Evolutionary conservation across 352 stramenopile species (phyloP), one percentile per base, ranked within the genome.

Genomic region (Pythium apleroticum): DNA sequence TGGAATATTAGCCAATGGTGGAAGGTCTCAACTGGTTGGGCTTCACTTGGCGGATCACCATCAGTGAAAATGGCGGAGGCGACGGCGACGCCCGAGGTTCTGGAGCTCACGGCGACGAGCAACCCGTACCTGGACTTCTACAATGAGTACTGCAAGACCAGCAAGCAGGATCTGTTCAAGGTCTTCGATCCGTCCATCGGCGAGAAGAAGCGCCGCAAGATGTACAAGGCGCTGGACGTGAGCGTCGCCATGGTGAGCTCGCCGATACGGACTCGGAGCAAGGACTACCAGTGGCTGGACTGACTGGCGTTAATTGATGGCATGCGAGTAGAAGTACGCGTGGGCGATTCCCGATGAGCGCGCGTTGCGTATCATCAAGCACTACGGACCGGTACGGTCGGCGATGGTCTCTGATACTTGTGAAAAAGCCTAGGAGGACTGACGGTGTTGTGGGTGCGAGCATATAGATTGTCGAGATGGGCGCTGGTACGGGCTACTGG

Each of bases 331-430:
- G 80, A 88, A 88, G 72, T 98, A 97, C 73, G 79, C 89, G 41
- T 98, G 93, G 95, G 93, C 93, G 24, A 97, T 96, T 48, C 95
- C 95, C 0, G 82, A 97, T 72, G 78, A 92, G 53, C 80, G 84
- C 20, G 85, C 89, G 24, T 70, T 98, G 60, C 81, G 76, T 5
- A 94, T 98, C 69, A 86, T 98, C 70, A 93, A 95, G 68, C 77
- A 97, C 59, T 98, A 97, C 66, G 80, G 75, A 66, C 90, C 89
- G 54, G 86, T 95, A 64, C 27, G 71, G 35, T 33, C 30, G 30
- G n/a, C 9, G 15, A 17, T 14, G n/a, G 5, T 48, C 11, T 35
- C 8, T n/a, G 4, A 55, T 52, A 10, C 33, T 28, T 63, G 33
- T 57, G 4, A 35, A 41, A n/a, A 50, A 30, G 7, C 30, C 33